A percentile compares a stretch with the other conserved stretches of the same genome.
These are phyloP conservation scores for Torulaspora globosa DNA, from an alignment of 1,139 yeast species.

Conservation along the genomic window DNA sequence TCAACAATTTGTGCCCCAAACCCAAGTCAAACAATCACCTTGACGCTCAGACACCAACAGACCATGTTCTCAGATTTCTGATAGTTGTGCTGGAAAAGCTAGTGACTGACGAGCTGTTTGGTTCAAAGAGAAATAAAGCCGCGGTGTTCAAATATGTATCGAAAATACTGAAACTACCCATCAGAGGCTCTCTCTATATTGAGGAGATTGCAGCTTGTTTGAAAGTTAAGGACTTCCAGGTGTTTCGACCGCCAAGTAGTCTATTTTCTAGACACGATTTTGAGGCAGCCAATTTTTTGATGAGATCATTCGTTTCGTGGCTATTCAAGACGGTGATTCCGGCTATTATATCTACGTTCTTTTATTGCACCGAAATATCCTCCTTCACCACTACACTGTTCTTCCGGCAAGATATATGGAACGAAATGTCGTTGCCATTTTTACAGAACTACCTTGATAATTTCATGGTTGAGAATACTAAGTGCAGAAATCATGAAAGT, in stretches of 20 bases:
- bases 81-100: slow-evolving; percentile 44
- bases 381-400: slow-evolving; percentile 43
- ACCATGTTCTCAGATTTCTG: slow-evolving; percentile 42
- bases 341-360: slow-evolving; percentile 50
- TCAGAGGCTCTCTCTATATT: slow-evolving; percentile 36
- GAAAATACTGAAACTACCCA: slow-evolving; percentile 40
- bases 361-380: slow-evolving; percentile 63
- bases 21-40: slow-evolving; percentile 12
- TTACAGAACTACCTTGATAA: slow-evolving; percentile 40
- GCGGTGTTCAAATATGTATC: slow-evolving; percentile 42
- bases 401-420: slow-evolving; percentile 64
- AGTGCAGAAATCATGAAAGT: slow-evolving; percentile 32
- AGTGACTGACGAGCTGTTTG: slow-evolving; percentile 55
- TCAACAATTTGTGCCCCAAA: slow-evolving; percentile 25
- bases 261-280: slow-evolving; percentile 9
- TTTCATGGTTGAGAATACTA: slow-evolving; percentile 34
- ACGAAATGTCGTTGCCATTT: slow-evolving; percentile 42
- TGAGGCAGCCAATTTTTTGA: slow-evolving; percentile 8
- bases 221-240: slow-evolving; percentile 42
- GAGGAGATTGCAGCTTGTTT: slow-evolving; percentile 36
- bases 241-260: slow-evolving; percentile 40
- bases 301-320: slow-evolving; percentile 48
- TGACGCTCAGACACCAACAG: slow-evolving; percentile 15
- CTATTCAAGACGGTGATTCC: slow-evolving; percentile 47
- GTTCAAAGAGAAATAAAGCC: slow-evolving; percentile 48